Base-by-base conservation (phyloP, 2,329 filamentous ascomycete genomes). In the Hypoxylon sp. region DNA sequence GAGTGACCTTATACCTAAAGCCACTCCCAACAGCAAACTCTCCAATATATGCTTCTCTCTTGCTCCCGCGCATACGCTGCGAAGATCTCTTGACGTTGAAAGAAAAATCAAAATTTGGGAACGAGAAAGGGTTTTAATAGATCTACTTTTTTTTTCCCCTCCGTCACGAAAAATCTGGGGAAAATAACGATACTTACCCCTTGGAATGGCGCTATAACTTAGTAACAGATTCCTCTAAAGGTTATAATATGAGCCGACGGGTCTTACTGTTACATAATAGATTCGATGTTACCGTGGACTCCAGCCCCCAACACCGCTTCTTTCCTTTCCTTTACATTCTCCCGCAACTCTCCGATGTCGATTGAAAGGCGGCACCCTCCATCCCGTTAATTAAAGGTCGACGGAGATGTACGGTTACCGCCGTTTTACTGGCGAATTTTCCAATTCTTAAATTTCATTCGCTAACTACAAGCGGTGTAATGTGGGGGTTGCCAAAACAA, bases 211-310 rank as follows among this genome's bases (percentile, higher is more conserved):
- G 54, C 48, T 61, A 66, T 54, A 54, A 31, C 17, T 52, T 48
- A 54, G 19, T 48, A 57, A 47, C 31, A n/a, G n/a, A 22, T 44
- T 22, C 11, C 31, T 26, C 5, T 17, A 3, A 13, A 17, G 53
- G 29, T 6, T 33, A 47, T 26, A 39, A 51, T 44, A 22, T n/a
- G 48, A 50, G 26, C 48, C 48, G 50, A 58, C 33, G 14, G 26
- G 3, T 24, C 11, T 52, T 66, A 22, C 51, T 51, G 42, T 69
- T 67, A 69, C 67, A 63, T 69, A 69, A 69, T 48, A 63, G 67
- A n/a, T 60, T 69, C 50, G 11, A 37, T 26, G 13, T 26, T 19
- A 55, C 46, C 10, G 26, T 14, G 29, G 51, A 54, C 47, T 26
- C 37, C 33, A 35, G 42, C 31, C 29, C 39, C 58, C 19, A 62